Base-by-base conservation (phyloP, 805 yeast species). In the Saccharomycopsis malanga region DNA sequence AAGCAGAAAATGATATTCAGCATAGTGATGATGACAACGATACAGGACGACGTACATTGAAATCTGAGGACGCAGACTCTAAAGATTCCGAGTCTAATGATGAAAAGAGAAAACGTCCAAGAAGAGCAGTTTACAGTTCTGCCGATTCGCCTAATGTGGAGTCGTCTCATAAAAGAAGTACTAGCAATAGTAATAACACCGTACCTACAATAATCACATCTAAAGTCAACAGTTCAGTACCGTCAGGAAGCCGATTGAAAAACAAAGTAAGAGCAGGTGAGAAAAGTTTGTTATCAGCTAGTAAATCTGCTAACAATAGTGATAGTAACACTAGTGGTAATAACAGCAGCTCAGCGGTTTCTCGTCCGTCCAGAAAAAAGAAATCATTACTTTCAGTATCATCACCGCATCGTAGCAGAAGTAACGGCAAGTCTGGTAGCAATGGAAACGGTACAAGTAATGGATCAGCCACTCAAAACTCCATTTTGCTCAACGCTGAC, bases 401-500 rank as follows among this genome's bases (percentile, higher is more conserved):
- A 9, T 10, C 18, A 9, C 6, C 18, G 6, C 36, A 32, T 32
- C 36, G 17, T 18, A 27, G 30, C 7, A 32, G 17, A 30, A 23
- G 24, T 21, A 41, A 24, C 3, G 18, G 4, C 27, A 23, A 4
- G 15, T 22, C 24, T 34, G 34, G 45, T 34, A 32, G 30, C 17
- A 44, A 44, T 15, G 32, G 42, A 30, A 24, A 34, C 20, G 10
- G 24, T 29, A 39, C 17, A 22, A 37, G 43, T 24, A 40, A 48
- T 34, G 47, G 44, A 21, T 20, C 34, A 21, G 15, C 34, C 4
- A 10, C 24, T 17, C 50, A 41, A 14, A 45, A 42, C 27, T 43
- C 45, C 6, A 30, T 37, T 12, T 22, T 49, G 6, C 20, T 52
- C 27, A 46, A 52, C 41, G 38, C 46, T 4, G 78, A 74, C 52